Conservation (phyloP, 2,329 filamentous ascomycete species). For the Stemphylium vesicarium region DNA sequence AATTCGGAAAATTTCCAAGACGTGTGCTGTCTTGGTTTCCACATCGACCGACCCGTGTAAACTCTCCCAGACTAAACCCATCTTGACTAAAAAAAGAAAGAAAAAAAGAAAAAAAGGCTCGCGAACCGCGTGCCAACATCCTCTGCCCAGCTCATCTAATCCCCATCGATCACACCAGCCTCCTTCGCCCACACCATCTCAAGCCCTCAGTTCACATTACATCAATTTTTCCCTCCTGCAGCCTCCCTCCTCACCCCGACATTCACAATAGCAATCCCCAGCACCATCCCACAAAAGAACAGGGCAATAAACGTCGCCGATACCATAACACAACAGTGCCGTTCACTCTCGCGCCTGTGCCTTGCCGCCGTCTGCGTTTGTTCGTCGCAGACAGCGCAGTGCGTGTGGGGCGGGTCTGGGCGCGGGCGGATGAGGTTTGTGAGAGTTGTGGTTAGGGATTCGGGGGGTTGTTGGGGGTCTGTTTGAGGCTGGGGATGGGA, state of each 20-base stretch:
- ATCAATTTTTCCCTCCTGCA: no score
- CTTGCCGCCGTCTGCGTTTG: slow-evolving; percentile 24
- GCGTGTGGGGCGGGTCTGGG: slow-evolving; percentile 25
- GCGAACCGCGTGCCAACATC: no score
- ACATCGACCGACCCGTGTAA: no score
- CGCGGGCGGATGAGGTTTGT: slow-evolving; percentile 32
- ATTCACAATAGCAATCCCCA: slow-evolving; percentile 25
- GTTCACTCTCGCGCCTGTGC: slow-evolving; percentile 24
- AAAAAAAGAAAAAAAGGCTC: background rate
- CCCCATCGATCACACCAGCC: no score
- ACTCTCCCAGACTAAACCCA: background rate
- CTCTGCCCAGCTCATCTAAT: no score
- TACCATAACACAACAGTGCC: slow-evolving; percentile 35
- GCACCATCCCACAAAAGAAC: slow-evolving; percentile 21
- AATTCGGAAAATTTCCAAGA: no score
- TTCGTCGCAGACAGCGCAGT: slow-evolving; percentile 39
- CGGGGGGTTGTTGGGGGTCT: slow-evolving; percentile 11
- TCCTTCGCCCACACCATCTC: no score
- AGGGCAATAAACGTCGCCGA: slow-evolving; percentile 28
- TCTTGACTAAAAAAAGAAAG: background rate
- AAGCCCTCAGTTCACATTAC: no score
- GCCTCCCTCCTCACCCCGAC: slow-evolving; percentile 1
- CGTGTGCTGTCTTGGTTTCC: no score
- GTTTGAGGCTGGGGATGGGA: no score
- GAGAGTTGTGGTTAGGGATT: slow-evolving; percentile 32